Percentiles rank a stretch among this genome's conserved stretches.
These are phyloP conservation scores for Rutstroemia sp. DNA, from an alignment of 2,329 filamentous ascomycete genomes.

Conservation along the genomic window DNA sequence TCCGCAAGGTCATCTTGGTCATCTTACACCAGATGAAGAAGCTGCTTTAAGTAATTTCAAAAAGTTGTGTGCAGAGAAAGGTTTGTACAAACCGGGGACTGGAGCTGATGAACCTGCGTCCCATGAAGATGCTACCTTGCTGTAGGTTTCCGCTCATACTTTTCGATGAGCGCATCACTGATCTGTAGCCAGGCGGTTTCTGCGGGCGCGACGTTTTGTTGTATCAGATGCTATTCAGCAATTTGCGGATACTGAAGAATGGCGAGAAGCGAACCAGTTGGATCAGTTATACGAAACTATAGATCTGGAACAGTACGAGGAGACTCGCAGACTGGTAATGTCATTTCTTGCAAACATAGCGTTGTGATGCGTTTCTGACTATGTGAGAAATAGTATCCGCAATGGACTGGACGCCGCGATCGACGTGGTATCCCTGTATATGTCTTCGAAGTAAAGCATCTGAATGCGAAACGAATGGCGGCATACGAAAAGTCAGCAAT, in stretches of 20 bases:
- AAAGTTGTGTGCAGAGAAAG: conserved; percentile 53
- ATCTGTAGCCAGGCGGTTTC: conserved; percentile 56
- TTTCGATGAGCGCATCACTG: not conserved
- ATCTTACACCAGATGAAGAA: conserved; percentile 64
- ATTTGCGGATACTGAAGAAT: conserved; percentile 83
- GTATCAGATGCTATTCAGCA: conserved; percentile 72
- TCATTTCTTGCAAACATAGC: not conserved
- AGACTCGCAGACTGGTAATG: conserved; percentile 65
- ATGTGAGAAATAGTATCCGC: conserved; percentile 60
- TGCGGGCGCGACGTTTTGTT: conserved; percentile 77
- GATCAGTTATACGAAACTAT: conserved; percentile 79
- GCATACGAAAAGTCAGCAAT: conserved; percentile 63
- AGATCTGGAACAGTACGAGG: conserved; percentile 76
- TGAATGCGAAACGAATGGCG: conserved; percentile 75
- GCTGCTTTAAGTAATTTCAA: conserved; percentile 67
- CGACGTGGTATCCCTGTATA: conserved; percentile 87
- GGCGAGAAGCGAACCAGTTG: conserved; percentile 73
- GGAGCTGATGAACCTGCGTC: conserved; percentile 36
- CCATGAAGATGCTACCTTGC: conserved; percentile 66
- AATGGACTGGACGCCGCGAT: conserved; percentile 91
- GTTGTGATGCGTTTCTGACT: conserved; percentile 8
- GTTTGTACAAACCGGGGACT: conserved; percentile 48
- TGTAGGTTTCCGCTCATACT: conserved; percentile 42
- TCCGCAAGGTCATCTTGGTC: conserved; percentile 72
- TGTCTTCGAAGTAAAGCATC: conserved; percentile 76